A percentile compares a stretch with the other conserved stretches of the same genome.
phyloP scores from a whole-genome alignment of 2,329 filamentous ascomycete genomes.

The Neophaeococcomyces aloes region DNA sequence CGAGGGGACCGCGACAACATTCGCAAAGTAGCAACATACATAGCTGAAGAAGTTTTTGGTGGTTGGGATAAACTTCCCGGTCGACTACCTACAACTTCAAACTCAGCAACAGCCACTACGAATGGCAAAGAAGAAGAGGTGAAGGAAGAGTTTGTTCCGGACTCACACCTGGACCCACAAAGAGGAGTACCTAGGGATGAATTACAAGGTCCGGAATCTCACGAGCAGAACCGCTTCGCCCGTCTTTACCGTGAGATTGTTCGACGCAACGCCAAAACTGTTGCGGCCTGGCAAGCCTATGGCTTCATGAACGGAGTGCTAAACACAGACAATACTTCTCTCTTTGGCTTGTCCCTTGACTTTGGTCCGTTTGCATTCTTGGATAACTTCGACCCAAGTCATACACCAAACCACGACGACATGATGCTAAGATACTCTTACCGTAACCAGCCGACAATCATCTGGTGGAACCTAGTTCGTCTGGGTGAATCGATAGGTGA shows the following conservation, averaged over 20 bases:
- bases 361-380: conserved; percentile 97
- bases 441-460: conserved; percentile 85
- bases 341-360: conserved; percentile 80
- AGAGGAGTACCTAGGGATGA: conserved; percentile 47
- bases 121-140: not conserved
- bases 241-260: conserved; percentile 80
- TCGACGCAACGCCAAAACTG: conserved; percentile 72
- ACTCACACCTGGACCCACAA: conserved; percentile 30
- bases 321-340: conserved; percentile 94
- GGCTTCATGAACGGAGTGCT: conserved; percentile 99
- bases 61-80: conserved; percentile 78
- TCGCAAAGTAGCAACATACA: conserved; percentile 65
- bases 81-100: conserved; percentile 32
- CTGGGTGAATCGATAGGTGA: conserved; percentile 84
- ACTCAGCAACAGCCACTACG: conserved; percentile 28
- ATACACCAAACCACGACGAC: conserved; percentile 97
- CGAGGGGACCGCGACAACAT: conserved; percentile 68
- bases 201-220: conserved; percentile 56
- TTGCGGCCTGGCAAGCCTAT: conserved; percentile 93
- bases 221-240: conserved; percentile 74
- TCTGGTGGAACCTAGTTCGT: conserved; percentile 97
- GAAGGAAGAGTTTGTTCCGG: conserved; percentile 18
- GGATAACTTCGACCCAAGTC: conserved; percentile 87
- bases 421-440: conserved; percentile 79
- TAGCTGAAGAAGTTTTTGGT: conserved; percentile 75